These are phyloP conservation scores for Mycena venus DNA, from an alignment of 768 basidiomycete species.

Conservation along the genomic window DNA sequence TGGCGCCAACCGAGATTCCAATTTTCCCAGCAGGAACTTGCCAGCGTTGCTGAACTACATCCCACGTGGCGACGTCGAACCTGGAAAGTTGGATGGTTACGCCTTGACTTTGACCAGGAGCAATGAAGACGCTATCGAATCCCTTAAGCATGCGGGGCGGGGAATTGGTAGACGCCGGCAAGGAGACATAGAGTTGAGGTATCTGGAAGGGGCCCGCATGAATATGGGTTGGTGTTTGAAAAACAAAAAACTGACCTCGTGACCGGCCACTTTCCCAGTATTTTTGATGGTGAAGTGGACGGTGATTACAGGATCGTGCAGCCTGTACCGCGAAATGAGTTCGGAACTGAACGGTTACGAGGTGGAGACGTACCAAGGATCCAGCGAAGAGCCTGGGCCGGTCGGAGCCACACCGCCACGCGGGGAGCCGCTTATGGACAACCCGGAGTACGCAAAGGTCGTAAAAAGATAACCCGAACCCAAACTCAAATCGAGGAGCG, in stretches of 20 bases:
- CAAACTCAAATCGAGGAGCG: conserved; percentile 62
- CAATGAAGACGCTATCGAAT: conserved; percentile 64
- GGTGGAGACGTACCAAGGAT: conserved; percentile 53
- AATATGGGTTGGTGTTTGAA: background rate
- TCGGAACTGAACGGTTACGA: background rate
- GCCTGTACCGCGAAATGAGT: conserved; percentile 44
- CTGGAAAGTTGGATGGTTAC: conserved; percentile 63
- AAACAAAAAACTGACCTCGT: conserved; percentile 55
- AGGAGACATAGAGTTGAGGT: conserved; percentile 67
- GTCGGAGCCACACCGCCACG: conserved; percentile 56
- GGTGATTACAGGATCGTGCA: conserved; percentile 64
- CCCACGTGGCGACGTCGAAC: conserved; percentile 69
- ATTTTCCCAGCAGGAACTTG: conserved; percentile 62
- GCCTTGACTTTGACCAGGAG: conserved; percentile 55
- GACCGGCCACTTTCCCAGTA: conserved; percentile 65
- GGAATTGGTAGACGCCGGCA: conserved; percentile 60
- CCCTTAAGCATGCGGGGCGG: conserved; percentile 67
- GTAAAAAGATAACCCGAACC: conserved; percentile 71
- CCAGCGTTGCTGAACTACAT: conserved; percentile 67
- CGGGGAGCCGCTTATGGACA: conserved; percentile 55
- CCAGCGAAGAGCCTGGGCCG: conserved; percentile 64
- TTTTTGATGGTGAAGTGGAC: conserved; percentile 67
- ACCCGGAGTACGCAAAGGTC: conserved; percentile 61
- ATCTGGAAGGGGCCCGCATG: conserved; percentile 47
- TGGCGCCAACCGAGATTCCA: conserved; percentile 62